Base-by-base conservation (phyloP, 495 filamentous ascomycete genomes). In the Lophiotrema nucula region DNA sequence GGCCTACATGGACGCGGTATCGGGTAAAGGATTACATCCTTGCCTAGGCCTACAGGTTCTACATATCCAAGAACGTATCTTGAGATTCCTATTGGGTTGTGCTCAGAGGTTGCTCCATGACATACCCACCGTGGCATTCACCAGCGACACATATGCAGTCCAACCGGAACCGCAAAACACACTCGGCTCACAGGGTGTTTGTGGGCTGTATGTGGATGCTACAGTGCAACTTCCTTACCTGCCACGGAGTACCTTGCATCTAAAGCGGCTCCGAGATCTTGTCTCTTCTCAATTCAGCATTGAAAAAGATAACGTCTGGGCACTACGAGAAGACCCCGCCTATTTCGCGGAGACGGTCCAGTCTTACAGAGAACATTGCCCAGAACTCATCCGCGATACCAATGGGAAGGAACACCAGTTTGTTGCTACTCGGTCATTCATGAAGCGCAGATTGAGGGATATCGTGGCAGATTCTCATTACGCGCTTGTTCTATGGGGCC, bases 321-420 rank as follows among this genome's bases (percentile, higher is more conserved):
- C 72, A 1, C 60, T 83, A 33, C 72, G 81, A n/a, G 80, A 82
- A 49, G 79, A 84, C 60, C 80, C 81, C 0, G 69, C 50, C 4
- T 85, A 82, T 55, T 82, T 84, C 44, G 61, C 60, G 3, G 65
- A 69, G 4, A 26, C 53, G 13, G 2, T 81, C 0, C 50, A 46
- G 4, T 69, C 77, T 0, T 49, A 43, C 12, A 64, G 56, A 25
- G 79, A 81, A 15, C 79, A 82, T 63, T 62, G 72, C 2, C 48
- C 64, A 6, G 74, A 79, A 28, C 28, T 65, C n/a, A 2, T 80
- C 1, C 60, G 46, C 3, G 75, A 77, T 50, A 45, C 31, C 0
- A 39, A 64, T 21, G 69, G 71, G 1, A 56, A 69, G 0, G 5
- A 25, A 0, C 71, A 76, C 55, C 72, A 71, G 4, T 27, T 56